Percentiles rank a stretch among this genome's conserved stretches.
Conservation (phyloP, 2,329 filamentous ascomycete species). For the Dissoconium aciculare region DNA sequence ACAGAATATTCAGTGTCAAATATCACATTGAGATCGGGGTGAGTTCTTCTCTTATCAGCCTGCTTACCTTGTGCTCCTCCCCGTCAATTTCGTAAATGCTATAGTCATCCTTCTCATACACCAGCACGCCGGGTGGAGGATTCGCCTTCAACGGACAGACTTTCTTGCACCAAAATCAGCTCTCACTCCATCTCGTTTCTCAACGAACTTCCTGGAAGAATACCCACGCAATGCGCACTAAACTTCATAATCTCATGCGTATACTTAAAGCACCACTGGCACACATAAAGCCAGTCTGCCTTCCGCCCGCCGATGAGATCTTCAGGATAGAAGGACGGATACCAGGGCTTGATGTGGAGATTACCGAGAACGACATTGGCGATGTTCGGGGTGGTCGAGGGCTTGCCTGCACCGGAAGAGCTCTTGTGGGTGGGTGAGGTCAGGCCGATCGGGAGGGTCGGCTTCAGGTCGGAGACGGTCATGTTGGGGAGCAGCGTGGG, state of each 20-base stretch:
- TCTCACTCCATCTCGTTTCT: slow-evolving; percentile 1
- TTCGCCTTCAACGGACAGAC: slow-evolving; percentile 28
- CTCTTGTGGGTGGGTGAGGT: not conserved
- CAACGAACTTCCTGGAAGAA: not conserved
- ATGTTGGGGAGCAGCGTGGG: too few relatives aligned
- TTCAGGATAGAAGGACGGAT: slow-evolving; percentile 76
- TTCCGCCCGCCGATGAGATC: slow-evolving; percentile 35
- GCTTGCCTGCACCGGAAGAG: too few relatives aligned
- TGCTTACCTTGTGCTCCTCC: slow-evolving; percentile 50
- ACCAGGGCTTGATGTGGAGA: slow-evolving; percentile 77
- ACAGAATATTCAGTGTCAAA: too few relatives aligned
- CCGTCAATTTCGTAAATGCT: slow-evolving; percentile 89
- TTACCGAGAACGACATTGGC: slow-evolving; percentile 75
- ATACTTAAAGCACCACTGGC: slow-evolving; percentile 90
- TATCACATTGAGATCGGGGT: too few relatives aligned
- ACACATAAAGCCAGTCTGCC: slow-evolving; percentile 57
- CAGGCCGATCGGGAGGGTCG: not conserved
- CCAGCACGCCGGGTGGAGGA: slow-evolving; percentile 50
- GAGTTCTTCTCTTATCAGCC: slow-evolving; percentile 1
- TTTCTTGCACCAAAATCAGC: slow-evolving; percentile 24
- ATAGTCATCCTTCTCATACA: slow-evolving; percentile 70
- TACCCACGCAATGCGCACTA: slow-evolving; percentile 31
- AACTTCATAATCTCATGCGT: slow-evolving; percentile 40
- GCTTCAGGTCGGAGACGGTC: too few relatives aligned
- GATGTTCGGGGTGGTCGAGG: slow-evolving; percentile 53